These are phyloP conservation scores for Clonostachys rhizophaga DNA, from an alignment of 2,329 filamentous ascomycete genomes.

Conservation along the genomic window DNA sequence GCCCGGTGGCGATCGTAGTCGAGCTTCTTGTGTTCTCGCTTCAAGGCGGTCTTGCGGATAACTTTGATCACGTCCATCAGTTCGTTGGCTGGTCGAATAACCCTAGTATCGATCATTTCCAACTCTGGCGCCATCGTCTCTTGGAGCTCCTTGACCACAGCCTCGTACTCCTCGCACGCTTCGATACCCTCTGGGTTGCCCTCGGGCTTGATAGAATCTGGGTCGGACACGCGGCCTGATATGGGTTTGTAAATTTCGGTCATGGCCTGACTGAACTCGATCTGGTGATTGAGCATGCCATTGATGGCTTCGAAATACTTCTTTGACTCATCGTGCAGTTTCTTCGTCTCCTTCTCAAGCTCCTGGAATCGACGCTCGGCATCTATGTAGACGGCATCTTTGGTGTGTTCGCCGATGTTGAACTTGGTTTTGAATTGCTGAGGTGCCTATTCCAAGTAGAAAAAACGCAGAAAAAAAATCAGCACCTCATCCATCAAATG, in stretches of 20 bases:
- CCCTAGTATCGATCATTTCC: slow-evolving; percentile 92
- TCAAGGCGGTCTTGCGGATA: slow-evolving; percentile 81
- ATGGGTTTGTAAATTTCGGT: slow-evolving; percentile 98
- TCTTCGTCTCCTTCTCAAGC: slow-evolving; percentile 93
- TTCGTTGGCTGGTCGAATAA: slow-evolving; percentile 91
- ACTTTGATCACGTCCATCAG: slow-evolving; percentile 92
- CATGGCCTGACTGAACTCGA: slow-evolving; percentile 95
- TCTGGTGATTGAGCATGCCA: slow-evolving; percentile 95
- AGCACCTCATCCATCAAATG: no score
- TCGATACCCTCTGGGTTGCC: slow-evolving; percentile 90
- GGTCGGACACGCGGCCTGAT: slow-evolving; percentile 91
- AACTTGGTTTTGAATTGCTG: slow-evolving; percentile 90
- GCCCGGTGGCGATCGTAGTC: slow-evolving; percentile 88
- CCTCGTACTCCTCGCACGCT: slow-evolving; percentile 95
- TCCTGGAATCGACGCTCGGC: slow-evolving; percentile 92
- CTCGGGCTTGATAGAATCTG: slow-evolving; percentile 73
- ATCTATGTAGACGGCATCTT: slow-evolving; percentile 92
- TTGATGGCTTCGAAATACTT: slow-evolving; percentile 99
- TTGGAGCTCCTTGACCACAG: slow-evolving; percentile 84
- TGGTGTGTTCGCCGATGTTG: slow-evolving; percentile 92
- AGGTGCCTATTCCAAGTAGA: slow-evolving; percentile 55
- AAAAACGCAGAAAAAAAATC: no score
- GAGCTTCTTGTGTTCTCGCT: slow-evolving; percentile 95
- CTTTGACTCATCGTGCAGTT: slow-evolving; percentile 91
- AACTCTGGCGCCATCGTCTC: slow-evolving; percentile 85